Evolutionary conservation across 1,284 basidiomycete species (phyloP), one percentile per base, ranked within the genome.

Genomic region (Melampsora americana): DNA sequence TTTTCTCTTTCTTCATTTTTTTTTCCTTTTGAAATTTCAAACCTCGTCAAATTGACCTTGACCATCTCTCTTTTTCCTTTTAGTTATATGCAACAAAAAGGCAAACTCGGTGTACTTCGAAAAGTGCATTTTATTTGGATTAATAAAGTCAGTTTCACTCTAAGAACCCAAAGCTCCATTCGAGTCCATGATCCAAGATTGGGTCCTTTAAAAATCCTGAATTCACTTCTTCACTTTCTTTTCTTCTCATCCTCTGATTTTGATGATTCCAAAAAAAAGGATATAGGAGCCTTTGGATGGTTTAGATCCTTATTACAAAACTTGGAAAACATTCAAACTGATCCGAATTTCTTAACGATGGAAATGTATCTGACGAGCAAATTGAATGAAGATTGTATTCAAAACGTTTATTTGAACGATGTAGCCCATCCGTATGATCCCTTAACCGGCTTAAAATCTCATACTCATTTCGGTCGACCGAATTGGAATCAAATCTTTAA

Each of bases 91-190:
- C 92, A 93, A 83, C 89, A 88, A 83, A 87, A 86, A 77, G 89
- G 90, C 44, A 87, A 88, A 75, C 85, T 93, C 48, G 90, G 91
- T 39, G 87, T 88, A 46, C 87, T 95, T 71, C 88, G 89, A 70
- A 88, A 90, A 65, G 92, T 95, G 75, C 91, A 93, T 80, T 93
- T 94, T 83, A 91, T 94, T 85, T 95, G 92, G 93, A 87, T 92
- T 78, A 92, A 90, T 83, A 89, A 91, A 83, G 67, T 56, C 32
- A 66, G 60, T 30, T 62, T 23, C 28, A 28, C n/a, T 67, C 18
- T 35, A 5, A 26, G 5, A n/a, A 9, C 35, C 35, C 35, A 35
- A 35, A 7, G 20, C 50, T 60, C 44, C 48, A 18, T 30, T 65
- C 26, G 12, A 11, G n/a, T n/a, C n/a, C n/a, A n/a, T n/a, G n/a